Evolutionary conservation across 371 early-diverging fungal genomes (phyloP), one percentile per base, ranked within the genome.

Genomic region (Mortierella sp.): DNA sequence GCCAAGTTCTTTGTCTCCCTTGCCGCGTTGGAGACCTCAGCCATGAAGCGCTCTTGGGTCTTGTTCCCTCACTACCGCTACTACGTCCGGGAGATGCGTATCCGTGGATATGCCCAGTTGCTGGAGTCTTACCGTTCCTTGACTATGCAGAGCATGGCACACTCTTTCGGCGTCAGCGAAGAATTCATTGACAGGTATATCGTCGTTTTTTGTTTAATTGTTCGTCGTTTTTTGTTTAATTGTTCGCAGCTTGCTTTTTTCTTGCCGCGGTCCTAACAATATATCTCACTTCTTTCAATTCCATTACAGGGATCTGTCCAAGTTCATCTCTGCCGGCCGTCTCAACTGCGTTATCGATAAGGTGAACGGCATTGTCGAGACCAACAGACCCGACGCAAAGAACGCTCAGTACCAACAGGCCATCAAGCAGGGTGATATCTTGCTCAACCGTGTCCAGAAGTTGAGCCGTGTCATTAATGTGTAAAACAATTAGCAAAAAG

Each of bases 271-370:
- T 57, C n/a, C 75, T 26, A 43, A 34, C 53, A 26, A 37, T 24
- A 19, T 59, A 40, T 40, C 43, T 2, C n/a, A 73, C 72, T 77
- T 73, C 82, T 31, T 61, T 69, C 55, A 24, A 46, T 14, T 5
- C 16, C 59, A 34, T 51, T 19, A 67, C 34, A 95, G 96, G 80
- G 99, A 99, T 84, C 89, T 99, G 61, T 95, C 97, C 76, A 94
- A 93, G 78, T 99, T 98, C 88, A 99, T 99, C 87, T 96, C 99
- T 21, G 96, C 97, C 11, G 98, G 98, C 31, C 96, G 99, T 43
- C 91, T 99, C 67, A 97, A 98, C 89, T 99, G 99, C 85, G 98
- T 98, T 34, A 99, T 99, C 87, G 99, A 99, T 90, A 98, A 98
- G 87, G 98, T 99, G n/a, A 95, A 95, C 76, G 98, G 98, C 26